Conservation (phyloP, 495 filamentous ascomycete genomes). For the Friedmanniomyces simplex region DNA sequence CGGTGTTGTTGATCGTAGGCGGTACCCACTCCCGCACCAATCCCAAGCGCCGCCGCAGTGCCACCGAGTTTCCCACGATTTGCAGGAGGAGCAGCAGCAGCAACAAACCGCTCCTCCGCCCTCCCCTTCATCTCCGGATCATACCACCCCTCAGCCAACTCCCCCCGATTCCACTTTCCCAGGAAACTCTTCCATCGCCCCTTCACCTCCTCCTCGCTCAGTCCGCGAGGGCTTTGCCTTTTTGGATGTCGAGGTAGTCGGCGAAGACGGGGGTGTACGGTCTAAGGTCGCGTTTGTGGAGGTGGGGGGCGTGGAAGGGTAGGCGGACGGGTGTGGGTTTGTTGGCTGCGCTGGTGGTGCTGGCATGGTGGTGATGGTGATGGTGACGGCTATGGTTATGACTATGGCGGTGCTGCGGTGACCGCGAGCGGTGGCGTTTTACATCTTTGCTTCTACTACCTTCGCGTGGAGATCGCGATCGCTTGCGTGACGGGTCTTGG, state of each 20-base stretch:
- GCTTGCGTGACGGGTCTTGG: not conserved
- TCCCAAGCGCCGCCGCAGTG: not conserved
- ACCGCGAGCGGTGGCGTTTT: constrained; percentile 13
- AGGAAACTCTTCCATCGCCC: constrained; percentile 93
- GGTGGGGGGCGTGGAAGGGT: constrained; percentile 53
- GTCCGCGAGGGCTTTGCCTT: constrained; percentile 53
- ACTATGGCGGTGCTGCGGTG: constrained; percentile 12
- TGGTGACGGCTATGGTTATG: not conserved
- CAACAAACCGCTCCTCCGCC: constrained; percentile 8
- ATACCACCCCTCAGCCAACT: constrained; percentile 92
- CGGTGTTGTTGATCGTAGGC: not conserved
- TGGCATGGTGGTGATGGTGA: not conserved
- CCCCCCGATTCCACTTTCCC: constrained; percentile 86
- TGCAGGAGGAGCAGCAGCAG: not conserved
- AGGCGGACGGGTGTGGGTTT: constrained; percentile 38
- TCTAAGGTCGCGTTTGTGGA: constrained; percentile 55
- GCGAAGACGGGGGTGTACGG: constrained; percentile 63
- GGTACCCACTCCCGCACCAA: not conserved
- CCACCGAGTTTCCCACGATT: too few relatives aligned
- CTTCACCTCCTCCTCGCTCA: constrained; percentile 58
- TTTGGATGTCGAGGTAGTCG: constrained; percentile 84
- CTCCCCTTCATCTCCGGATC: constrained; percentile 43
- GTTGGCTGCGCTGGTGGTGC: not conserved
- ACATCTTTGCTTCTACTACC: not conserved
- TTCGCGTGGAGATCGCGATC: constrained; percentile 2